Base-by-base conservation (phyloP, 106 monocot species). In the Xerophyta viscosa region DNA sequence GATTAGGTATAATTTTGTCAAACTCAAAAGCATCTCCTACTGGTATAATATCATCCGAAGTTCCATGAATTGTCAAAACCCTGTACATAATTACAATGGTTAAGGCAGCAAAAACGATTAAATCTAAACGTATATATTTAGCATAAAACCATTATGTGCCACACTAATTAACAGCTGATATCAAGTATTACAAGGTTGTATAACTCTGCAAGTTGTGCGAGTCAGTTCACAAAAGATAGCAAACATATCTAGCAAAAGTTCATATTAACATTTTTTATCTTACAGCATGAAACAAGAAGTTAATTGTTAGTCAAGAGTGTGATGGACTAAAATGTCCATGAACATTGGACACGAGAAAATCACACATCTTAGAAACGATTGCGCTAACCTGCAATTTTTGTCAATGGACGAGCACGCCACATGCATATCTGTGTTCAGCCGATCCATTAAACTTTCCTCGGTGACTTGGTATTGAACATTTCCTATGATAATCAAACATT, bases 61-160 rank as follows among this genome's bases (percentile, higher is more conserved):
- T 74, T 31, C 91, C 91, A 78, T 91, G 91, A 57, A 91, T 48
- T n/a, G 81, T 91, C 29, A 81, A 68, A 15, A 91, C 75, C 71
- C 85, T 91, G 72, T 17, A 50, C 10, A 48, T 23, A 28, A 46
- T 31, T 10, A n/a, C 2, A 19, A 46, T 46, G 4, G 18, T 46
- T 19, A 46, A 2, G 39, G 10, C 39, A 39, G 10, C 39, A 39
- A 39, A 10, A 2, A 39, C 6, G 39, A 15, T 15, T 39, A 12
- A 3, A 2, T 1, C 3, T 39, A 12, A 39, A 39, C 39, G 6
- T 39, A 15, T 7, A 39, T 3, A 39, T 39, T n/a, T n/a, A n/a
- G n/a, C n/a, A n/a, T n/a, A n/a, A n/a, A n/a, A n/a, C n/a, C n/a
- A n/a, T n/a, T n/a, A n/a, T n/a, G n/a, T n/a, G n/a, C n/a, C n/a